Evolutionary conservation across 306 rosid species (phyloP).

Genomic region (Calophaca sinica): DNA sequence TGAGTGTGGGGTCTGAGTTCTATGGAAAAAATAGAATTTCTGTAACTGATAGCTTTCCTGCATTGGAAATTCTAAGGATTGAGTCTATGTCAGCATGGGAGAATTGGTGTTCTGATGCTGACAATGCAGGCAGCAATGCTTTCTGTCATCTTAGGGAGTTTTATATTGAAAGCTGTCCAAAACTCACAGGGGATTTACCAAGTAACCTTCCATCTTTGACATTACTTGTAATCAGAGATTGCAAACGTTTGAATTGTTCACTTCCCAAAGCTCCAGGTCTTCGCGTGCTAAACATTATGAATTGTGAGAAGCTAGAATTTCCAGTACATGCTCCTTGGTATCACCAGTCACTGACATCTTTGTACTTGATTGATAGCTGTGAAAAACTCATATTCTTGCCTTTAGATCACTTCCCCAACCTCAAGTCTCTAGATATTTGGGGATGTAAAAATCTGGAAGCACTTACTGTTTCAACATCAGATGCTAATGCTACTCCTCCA

Average conservation of each 20-base stretch:
- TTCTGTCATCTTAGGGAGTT: conserved; percentile 46
- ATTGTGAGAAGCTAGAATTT: conserved; percentile 40
- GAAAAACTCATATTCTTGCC: conserved; percentile 47
- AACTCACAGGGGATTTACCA: conserved; percentile 46
- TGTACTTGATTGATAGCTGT: conserved; percentile 41
- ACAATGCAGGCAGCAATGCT: conserved; percentile 3
- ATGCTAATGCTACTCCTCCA: conserved; percentile 18
- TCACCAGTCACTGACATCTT: conserved; percentile 38
- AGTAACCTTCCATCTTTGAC: conserved; percentile 51
- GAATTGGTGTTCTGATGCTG: conserved; percentile 40
- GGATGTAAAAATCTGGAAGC: conserved; percentile 47
- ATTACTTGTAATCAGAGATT: conserved; percentile 39
- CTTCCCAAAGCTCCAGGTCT: conserved; percentile 38
- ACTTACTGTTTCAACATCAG: conserved; percentile 36
- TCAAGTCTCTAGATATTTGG: conserved; percentile 46
- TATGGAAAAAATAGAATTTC: conserved; percentile 25
- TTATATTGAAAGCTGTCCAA: conserved; percentile 44
- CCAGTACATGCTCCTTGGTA: conserved; percentile 22
- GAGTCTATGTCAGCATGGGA: conserved; percentile 47
- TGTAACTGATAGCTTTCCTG: conserved; percentile 29
- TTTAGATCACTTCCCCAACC: conserved; percentile 48
- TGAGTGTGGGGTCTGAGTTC: conserved; percentile 44
- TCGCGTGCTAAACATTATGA: conserved; percentile 37
- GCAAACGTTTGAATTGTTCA: conserved; percentile 42
- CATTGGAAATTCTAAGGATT: conserved; percentile 46